Base-by-base conservation (phyloP, 208 protist species). In the Hexamita inflata region DNA sequence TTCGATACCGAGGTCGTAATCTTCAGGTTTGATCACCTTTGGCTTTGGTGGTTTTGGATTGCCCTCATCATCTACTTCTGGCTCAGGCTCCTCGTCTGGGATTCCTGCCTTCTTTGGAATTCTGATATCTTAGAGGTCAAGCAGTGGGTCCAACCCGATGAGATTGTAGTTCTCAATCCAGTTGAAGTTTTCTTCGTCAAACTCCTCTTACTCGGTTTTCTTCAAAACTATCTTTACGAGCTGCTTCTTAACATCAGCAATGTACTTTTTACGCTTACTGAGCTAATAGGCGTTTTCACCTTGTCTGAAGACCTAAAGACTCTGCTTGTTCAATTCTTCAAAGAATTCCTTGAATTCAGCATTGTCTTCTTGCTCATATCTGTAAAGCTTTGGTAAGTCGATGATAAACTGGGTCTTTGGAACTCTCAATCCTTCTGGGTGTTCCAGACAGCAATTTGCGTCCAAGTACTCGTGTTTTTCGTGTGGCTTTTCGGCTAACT, bases 101-200 rank as follows among this genome's bases (percentile, higher is more conserved):
- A 4, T 34, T 4, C 4, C 45, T 35, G 7, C 38, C 35, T 70
- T 70, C n/a, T 70, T 70, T 24, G 64, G 64, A 70, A 70, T 70
- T 11, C 9, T 13, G n/a, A 70, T 45, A 40, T 42, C 15, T 7
- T 13, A 9, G 28, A 70, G 40, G n/a, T 70, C 64, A n/a, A 70
- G 9, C 15, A 15, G 9, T 34, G 64, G 64, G 42, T 70, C 35
- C 11, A 70, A 45, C 28, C 64, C 64, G 9, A 45, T 19, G 7
- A 70, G 35, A n/a, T 70, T 70, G n/a, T 42, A 70, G 35, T 70
- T 38, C 15, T 70, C 40, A 49, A 70, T 45, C 64, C 64, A 70
- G 30, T n/a, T 70, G n/a, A 45, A 70, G 38, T 45, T n/a, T n/a
- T 35, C 40, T 26, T 29, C 28, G 38, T 70, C 64, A 45, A 34